Base-by-base conservation (phyloP, 805 yeast species). In the Candida lessepsii region DNA sequence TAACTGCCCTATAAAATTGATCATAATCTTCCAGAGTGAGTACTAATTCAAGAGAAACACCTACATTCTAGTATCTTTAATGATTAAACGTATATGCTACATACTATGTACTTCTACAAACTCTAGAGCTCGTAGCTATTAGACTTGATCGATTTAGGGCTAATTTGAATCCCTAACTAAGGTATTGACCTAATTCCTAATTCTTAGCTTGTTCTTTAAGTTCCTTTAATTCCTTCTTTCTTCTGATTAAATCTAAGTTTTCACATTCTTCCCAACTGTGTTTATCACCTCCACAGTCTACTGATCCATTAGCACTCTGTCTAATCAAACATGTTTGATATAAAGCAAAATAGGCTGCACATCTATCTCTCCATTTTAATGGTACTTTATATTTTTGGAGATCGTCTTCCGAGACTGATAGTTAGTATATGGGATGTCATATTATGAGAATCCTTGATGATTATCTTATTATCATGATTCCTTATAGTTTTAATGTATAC, bases 201-300 rank as follows among this genome's bases (percentile, higher is more conserved):
- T 27, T 10, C 24, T 19, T 29, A 11, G 24, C 15, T 11, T 26
- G 14, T 28, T 39, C 30, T 15, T 39, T 39, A 10, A 33, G 17
- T 16, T 33, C 39, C 54, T 78, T 75, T 60, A 84, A 70, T 65
- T 83, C 90, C 57, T 79, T 71, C 43, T 83, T 86, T 64, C 96
- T 78, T 68, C 93, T 78, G 59, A 80, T 75, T 68, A 83, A 86
- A 58, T 87, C 95, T 61, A 81, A 62, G 60, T 83, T 83, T 63
- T 86, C 85, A 61, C 96, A 86, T 58, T 84, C 84, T 61, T 86
- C 96, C 72, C 89, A 87, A 29, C 73, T 80, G 52, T 87, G 95
- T 59, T 88, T 79, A 65, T 83, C 87, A 48, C 83, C 83, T 43
- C 75, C 71, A 53, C 96, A 86, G 52, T 77, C 79, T 32, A 68